Evolutionary conservation across 345 rosid species (phyloP).

Genomic region (Pistacia vera): DNA sequence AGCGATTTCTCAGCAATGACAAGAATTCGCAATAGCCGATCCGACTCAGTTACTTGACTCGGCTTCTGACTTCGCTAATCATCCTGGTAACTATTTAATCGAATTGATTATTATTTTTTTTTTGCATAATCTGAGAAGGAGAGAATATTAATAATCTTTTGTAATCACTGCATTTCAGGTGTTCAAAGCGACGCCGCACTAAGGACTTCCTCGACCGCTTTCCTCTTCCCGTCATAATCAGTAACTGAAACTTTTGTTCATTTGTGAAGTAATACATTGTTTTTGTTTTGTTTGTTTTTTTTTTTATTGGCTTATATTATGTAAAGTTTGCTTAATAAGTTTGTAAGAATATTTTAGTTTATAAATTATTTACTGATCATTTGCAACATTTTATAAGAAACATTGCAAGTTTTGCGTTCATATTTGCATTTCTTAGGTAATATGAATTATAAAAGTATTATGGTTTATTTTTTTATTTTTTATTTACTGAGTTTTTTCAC

Average conservation of each 20-base stretch:
- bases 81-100: conserved; percentile 46
- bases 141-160: background rate
- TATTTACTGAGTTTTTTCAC: too few relatives aligned
- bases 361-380: background rate
- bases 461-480: background rate
- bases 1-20: conserved; percentile 15
- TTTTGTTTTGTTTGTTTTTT: conserved; percentile 9
- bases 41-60: conserved; percentile 60
- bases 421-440: background rate
- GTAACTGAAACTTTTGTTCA: conserved; percentile 25
- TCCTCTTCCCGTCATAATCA: conserved; percentile 77
- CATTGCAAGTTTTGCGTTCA: background rate
- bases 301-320: background rate
- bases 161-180: conserved; percentile 42
- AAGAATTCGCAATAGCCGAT: conserved; percentile 55
- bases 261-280: background rate
- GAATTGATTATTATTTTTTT: background rate
- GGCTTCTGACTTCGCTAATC: conserved; percentile 73
- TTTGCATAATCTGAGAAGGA: background rate
- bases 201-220: conserved; percentile 76
- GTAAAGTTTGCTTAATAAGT: background rate
- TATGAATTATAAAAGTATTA: background rate
- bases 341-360: background rate
- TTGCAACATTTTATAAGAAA: too few relatives aligned
- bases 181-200: conserved; percentile 57